phyloP scores from a whole-genome alignment of 805 yeast species.

The Metahyphopichia silvanorum region DNA sequence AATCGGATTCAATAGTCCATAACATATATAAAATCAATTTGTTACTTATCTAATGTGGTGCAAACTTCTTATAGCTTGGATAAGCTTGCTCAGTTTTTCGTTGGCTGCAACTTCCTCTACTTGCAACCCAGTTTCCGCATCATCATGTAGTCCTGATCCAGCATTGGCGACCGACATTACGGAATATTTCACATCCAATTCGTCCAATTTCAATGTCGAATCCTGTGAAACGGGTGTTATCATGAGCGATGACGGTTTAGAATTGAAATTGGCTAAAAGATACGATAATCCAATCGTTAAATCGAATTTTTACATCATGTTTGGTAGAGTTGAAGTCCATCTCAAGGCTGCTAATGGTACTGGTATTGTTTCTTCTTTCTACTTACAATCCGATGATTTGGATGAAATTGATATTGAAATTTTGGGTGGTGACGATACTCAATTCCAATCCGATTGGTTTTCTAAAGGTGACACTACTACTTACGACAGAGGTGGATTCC shows the following conservation, averaged over 20 bases:
- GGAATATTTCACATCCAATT: constrained; percentile 49
- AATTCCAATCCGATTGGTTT: constrained; percentile 75
- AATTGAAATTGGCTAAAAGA: constrained; percentile 53
- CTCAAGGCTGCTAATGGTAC: constrained; percentile 69
- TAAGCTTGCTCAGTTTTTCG: background rate
- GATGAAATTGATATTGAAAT: constrained; percentile 89
- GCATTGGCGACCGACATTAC: constrained; percentile 60
- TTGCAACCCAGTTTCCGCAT: constrained; percentile 23
- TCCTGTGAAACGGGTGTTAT: constrained; percentile 32
- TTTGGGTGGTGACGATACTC: constrained; percentile 73
- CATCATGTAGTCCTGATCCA: constrained; percentile 35
- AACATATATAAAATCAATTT: no score
- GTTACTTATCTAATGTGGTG: no score
- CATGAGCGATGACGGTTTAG: constrained; percentile 53
- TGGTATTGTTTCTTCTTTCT: constrained; percentile 78
- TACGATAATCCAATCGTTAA: constrained; percentile 73
- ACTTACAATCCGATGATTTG: constrained; percentile 72
- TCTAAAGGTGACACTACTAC: constrained; percentile 74
- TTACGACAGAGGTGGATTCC: constrained; percentile 76
- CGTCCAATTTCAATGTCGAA: constrained; percentile 40
- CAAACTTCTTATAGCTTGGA: background rate
- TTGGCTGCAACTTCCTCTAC: constrained; percentile 5
- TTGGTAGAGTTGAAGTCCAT: constrained; percentile 71
- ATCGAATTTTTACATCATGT: constrained; percentile 81
- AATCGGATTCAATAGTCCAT: no score